phyloP scores from a whole-genome alignment of 805 yeast species.

The Hyphopichia homilentoma region DNA sequence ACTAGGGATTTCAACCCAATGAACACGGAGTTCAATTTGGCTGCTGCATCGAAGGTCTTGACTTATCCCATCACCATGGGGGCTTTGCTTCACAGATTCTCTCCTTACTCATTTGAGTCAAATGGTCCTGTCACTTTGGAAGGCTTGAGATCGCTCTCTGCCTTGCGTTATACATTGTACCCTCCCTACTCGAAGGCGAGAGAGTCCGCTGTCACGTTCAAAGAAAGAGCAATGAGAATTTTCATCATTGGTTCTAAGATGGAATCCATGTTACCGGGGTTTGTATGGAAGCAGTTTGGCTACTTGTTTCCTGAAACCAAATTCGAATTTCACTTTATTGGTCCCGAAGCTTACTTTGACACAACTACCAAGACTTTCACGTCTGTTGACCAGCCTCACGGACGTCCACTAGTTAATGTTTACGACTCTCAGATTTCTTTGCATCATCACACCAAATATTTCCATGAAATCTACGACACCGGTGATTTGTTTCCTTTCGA shows the following conservation, averaged over 20 bases:
- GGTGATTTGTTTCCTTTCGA: slow-evolving; percentile 97
- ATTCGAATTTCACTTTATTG: slow-evolving; percentile 87
- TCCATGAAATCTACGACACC: slow-evolving; percentile 85
- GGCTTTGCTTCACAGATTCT: slow-evolving; percentile 72
- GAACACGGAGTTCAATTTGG: slow-evolving; percentile 95
- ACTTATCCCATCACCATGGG: slow-evolving; percentile 92
- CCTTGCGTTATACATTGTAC: slow-evolving; percentile 83
- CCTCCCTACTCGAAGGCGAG: slow-evolving; percentile 48
- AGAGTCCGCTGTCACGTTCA: slow-evolving; percentile 54
- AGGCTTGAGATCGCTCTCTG: slow-evolving; percentile 91
- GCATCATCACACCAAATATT: slow-evolving; percentile 84
- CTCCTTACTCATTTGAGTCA: slow-evolving; percentile 80
- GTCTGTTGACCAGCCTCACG: slow-evolving; percentile 45
- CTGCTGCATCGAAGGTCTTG: slow-evolving; percentile 91
- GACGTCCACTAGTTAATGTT: slow-evolving; percentile 67
- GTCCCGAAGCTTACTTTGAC: slow-evolving; percentile 87
- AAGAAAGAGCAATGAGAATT: slow-evolving; percentile 84
- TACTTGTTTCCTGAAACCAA: slow-evolving; percentile 78
- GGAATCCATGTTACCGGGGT: slow-evolving; percentile 90
- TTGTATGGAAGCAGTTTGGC: slow-evolving; percentile 92
- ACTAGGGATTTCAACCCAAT: slow-evolving; percentile 90
- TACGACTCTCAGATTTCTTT: slow-evolving; percentile 71
- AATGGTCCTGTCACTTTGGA: slow-evolving; percentile 87
- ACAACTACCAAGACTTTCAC: slow-evolving; percentile 58
- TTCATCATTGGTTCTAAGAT: slow-evolving; percentile 90